Conservation (phyloP, 129 eudicot genomes). For the Glebionis coronaria region DNA sequence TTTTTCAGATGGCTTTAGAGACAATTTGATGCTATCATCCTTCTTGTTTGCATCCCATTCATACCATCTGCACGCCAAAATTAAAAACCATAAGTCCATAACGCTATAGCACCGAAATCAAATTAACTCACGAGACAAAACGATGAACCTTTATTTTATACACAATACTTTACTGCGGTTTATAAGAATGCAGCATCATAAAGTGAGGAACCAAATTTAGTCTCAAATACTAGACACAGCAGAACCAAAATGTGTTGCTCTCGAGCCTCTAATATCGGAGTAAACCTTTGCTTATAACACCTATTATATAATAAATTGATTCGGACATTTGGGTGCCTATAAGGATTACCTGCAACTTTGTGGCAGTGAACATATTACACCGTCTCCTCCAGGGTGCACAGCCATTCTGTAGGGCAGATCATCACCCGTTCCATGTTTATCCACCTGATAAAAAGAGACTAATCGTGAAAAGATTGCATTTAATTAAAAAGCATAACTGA, state of each 20-base stretch:
- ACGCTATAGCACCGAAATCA: constrained; percentile 1
- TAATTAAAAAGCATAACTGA: constrained; percentile 6
- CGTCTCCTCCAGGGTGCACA: constrained; percentile 91
- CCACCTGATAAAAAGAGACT: constrained; percentile 37
- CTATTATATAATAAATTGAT: neutral
- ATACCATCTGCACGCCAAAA: constrained; percentile 48
- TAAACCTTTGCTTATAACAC: neutral
- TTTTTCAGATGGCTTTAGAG: constrained; percentile 58
- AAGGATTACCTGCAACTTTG: constrained; percentile 61
- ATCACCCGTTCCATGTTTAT: constrained; percentile 52
- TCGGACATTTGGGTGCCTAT: neutral
- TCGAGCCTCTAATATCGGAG: neutral
- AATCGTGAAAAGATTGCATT: constrained; percentile 7
- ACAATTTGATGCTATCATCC: constrained; percentile 25
- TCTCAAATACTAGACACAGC: neutral
- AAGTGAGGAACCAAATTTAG: neutral
- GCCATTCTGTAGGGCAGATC: constrained; percentile 88
- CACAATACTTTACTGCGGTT: neutral
- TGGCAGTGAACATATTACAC: constrained; percentile 70
- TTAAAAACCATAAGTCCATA: neutral
- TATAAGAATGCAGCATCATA: neutral
- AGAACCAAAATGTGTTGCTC: neutral
- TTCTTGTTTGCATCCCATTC: constrained; percentile 50
- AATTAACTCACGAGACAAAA: neutral
- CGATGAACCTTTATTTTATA: neutral